These are phyloP conservation scores for Blastobotrys illinoisensis DNA, from an alignment of 1,139 yeast species.

Conservation along the genomic window DNA sequence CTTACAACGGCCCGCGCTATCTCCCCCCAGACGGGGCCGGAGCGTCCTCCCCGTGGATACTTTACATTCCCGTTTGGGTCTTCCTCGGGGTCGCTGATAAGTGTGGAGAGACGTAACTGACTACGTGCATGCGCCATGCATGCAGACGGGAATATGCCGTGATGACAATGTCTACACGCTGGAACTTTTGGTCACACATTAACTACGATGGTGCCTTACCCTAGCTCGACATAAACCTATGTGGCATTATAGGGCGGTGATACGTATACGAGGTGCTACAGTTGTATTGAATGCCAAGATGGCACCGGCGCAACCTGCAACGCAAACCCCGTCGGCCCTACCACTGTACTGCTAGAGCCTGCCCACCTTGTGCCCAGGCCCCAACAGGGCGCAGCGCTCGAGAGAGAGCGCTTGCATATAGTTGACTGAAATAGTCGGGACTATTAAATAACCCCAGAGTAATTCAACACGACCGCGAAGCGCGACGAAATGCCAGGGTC, in stretches of 20 bases:
- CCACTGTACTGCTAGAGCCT: no score
- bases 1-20: neutral
- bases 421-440: neutral
- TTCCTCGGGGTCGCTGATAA: neutral
- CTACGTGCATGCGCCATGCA: neutral
- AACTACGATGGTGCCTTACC: no score
- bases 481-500: no score
- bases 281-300: neutral
- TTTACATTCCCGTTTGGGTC: neutral
- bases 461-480: neutral
- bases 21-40: neutral
- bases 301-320: neutral
- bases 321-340: no score
- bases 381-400: neutral
- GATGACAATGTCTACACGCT: neutral
- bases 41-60: neutral
- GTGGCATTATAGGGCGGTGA: no score
- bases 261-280: no score
- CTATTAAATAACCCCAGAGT: neutral
- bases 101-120: neutral
- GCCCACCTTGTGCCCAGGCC: no score
- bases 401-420: no score
- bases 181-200: neutral
- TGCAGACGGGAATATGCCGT: neutral
- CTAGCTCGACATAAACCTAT: neutral